A percentile compares a stretch with the other conserved stretches of the same genome.
These are phyloP conservation scores for Phytophthora pistaciae DNA, from an alignment of 352 stramenopile genomes.

Conservation along the genomic window DNA sequence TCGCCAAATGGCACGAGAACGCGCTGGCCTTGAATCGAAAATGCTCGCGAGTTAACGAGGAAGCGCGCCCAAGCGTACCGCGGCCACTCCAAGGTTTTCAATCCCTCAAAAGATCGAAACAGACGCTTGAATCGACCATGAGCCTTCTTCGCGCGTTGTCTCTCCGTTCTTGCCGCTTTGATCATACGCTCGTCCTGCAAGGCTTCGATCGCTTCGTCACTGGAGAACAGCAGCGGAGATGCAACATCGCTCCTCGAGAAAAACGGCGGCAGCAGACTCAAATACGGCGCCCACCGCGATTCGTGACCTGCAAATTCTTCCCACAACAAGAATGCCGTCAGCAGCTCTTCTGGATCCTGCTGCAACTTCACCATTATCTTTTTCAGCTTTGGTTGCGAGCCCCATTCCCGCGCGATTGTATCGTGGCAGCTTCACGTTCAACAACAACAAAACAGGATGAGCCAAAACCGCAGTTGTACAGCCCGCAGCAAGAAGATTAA, in stretches of 20 bases:
- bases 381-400: slow-evolving; percentile 27
- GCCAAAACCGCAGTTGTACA: not conserved
- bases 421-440: slow-evolving; percentile 41
- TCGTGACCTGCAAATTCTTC: slow-evolving; percentile 48
- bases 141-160: slow-evolving; percentile 30
- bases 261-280: slow-evolving; percentile 53
- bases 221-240: slow-evolving; percentile 57
- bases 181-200: slow-evolving; percentile 66
- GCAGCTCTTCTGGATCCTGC: slow-evolving; percentile 52
- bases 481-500: no score
- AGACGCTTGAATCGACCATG: slow-evolving; percentile 57
- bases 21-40: slow-evolving; percentile 79
- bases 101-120: slow-evolving; percentile 26
- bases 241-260: slow-evolving; percentile 7
- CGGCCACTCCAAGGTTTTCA: slow-evolving; percentile 9
- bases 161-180: slow-evolving; percentile 33
- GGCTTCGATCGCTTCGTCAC: slow-evolving; percentile 27
- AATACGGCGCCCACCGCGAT: slow-evolving; percentile 67
- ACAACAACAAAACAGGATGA: not conserved
- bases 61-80: slow-evolving; percentile 63
- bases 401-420: slow-evolving; percentile 41
- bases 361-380: slow-evolving; percentile 47
- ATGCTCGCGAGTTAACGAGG: slow-evolving; percentile 78
- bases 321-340: slow-evolving; percentile 72
- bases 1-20: slow-evolving; percentile 90